phyloP scores from a whole-genome alignment of 805 yeast species.

The Ogataea trehalophila region DNA sequence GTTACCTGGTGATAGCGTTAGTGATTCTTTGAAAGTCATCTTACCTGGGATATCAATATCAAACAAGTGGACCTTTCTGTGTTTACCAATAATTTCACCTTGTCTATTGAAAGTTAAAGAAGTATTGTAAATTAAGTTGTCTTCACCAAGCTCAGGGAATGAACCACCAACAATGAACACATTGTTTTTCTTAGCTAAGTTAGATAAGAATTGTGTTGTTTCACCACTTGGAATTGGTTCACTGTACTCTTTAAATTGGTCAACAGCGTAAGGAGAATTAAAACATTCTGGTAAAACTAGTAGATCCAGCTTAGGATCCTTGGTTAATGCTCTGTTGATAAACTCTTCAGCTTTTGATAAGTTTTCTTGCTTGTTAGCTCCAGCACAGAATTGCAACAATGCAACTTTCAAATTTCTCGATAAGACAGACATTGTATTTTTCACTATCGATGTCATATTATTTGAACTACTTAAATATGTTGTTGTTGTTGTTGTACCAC shows the following conservation, averaged over 20 bases:
- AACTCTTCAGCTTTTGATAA: slow-evolving; percentile 60
- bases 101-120: slow-evolving; percentile 63
- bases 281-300: slow-evolving; percentile 93
- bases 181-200: slow-evolving; percentile 58
- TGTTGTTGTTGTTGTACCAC: no score
- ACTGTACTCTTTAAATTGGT: slow-evolving; percentile 81
- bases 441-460: slow-evolving; percentile 9
- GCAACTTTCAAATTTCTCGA: slow-evolving; percentile 70
- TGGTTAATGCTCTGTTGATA: slow-evolving; percentile 55
- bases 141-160: slow-evolving; percentile 71
- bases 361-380: slow-evolving; percentile 77
- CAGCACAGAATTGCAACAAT: slow-evolving; percentile 75
- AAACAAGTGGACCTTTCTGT: slow-evolving; percentile 85
- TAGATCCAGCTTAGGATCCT: slow-evolving; percentile 56
- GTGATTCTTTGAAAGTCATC: slow-evolving; percentile 81
- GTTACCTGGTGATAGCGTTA: slow-evolving; percentile 70
- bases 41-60: slow-evolving; percentile 92
- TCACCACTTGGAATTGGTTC: slow-evolving; percentile 80
- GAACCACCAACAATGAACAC: slow-evolving; percentile 86
- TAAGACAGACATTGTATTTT: slow-evolving; percentile 26
- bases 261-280: slow-evolving; percentile 91
- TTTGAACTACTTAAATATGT: slow-evolving; percentile 23
- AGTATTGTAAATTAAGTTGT: slow-evolving; percentile 62
- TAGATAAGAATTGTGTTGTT: slow-evolving; percentile 55
- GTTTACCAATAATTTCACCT: slow-evolving; percentile 81